These are phyloP conservation scores for Calonectria pseudoturangicola DNA, from an alignment of 2,329 filamentous ascomycete species.

Conservation along the genomic window DNA sequence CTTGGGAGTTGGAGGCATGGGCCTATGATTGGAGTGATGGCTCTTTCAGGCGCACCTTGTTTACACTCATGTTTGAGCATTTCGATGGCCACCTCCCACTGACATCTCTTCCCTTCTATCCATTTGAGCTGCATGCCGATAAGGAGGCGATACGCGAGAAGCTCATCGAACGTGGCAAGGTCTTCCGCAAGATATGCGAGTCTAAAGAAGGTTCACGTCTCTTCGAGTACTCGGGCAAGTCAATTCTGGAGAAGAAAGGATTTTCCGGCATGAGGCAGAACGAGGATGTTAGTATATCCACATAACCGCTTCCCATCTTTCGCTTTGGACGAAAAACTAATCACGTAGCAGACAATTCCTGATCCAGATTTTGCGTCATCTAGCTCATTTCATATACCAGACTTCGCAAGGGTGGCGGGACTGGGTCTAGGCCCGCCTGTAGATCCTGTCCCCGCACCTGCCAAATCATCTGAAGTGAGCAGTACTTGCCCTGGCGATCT, in stretches of 20 bases:
- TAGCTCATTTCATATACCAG: background rate
- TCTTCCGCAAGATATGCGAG: background rate
- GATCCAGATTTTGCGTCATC: background rate
- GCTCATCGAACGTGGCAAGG: background rate
- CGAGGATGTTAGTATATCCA: background rate
- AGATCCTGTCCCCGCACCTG: no score
- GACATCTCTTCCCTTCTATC: background rate
- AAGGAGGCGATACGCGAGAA: background rate
- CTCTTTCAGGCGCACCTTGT: background rate
- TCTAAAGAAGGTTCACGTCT: background rate
- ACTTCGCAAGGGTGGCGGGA: background rate
- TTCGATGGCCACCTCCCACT: background rate
- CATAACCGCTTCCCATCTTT: background rate
- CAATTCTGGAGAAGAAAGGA: background rate
- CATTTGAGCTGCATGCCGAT: background rate
- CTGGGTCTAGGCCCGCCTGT: no score
- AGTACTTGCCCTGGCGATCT: background rate
- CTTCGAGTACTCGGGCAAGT: background rate
- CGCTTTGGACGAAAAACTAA: background rate
- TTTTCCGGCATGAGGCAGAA: background rate
- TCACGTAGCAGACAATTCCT: no score
- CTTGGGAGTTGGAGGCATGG: background rate
- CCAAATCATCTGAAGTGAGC: no score
- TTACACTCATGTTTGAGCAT: background rate
- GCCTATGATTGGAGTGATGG: background rate